Evolutionary conservation across 2,329 filamentous ascomycete species (phyloP).

Genomic region (Trichothecium sympodiale): DNA sequence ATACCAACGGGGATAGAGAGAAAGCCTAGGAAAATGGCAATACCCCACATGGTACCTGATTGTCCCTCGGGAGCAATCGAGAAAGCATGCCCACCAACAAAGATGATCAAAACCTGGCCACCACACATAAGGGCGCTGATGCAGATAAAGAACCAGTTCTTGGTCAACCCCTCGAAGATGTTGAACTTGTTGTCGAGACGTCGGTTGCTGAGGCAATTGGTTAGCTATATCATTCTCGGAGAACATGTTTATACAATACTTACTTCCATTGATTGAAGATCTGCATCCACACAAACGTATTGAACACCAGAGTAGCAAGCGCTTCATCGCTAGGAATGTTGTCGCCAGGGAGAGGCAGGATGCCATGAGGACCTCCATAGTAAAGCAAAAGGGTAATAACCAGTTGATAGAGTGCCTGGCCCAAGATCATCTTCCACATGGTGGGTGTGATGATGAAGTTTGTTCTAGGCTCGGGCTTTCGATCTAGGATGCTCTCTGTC

Average conservation of each 20-base stretch:
- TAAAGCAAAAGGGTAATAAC: conserved; percentile 70
- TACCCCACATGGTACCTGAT: conserved; percentile 70
- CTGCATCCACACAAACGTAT: conserved; percentile 99
- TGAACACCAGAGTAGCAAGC: conserved; percentile 80
- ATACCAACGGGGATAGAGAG: conserved; percentile 80
- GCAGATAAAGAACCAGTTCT: conserved; percentile 79
- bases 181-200: conserved; percentile 92
- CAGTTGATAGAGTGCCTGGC: conserved; percentile 83
- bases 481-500: conserved; percentile 65
- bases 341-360: conserved; percentile 36
- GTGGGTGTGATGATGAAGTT: conserved; percentile 64
- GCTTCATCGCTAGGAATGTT: conserved; percentile 27
- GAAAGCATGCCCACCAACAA: conserved; percentile 74
- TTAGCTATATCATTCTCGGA: conserved; percentile 5
- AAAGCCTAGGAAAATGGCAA: conserved; percentile 72
- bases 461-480: conserved; percentile 53
- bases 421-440: conserved; percentile 99
- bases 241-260: conserved; percentile 25
- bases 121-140: conserved; percentile 84
- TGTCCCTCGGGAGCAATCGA: conserved; percentile 51
- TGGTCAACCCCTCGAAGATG: conserved; percentile 78
- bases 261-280: conserved; percentile 97
- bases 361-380: conserved; percentile 48
- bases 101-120: conserved; percentile 82
- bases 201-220: conserved; percentile 50